Percentiles rank a stretch among this genome's conserved stretches.
These are phyloP conservation scores for Alternaria gaisen DNA, from an alignment of 2,329 filamentous ascomycete genomes.

Conservation along the genomic window DNA sequence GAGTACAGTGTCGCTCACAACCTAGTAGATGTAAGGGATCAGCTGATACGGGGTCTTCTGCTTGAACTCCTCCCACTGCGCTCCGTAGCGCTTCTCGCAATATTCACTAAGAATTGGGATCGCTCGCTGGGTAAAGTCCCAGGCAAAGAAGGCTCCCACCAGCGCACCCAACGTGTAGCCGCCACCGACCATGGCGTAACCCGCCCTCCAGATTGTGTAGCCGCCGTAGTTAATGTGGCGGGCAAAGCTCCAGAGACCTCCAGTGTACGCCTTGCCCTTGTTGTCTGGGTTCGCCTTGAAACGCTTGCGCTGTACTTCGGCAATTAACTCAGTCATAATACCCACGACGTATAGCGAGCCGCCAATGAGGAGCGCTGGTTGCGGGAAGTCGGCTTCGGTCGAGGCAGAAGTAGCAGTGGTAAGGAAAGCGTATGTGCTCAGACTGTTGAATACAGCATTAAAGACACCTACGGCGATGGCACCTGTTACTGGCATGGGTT, in stretches of 20 bases:
- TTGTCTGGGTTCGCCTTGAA: constrained; percentile 63
- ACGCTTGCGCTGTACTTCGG: constrained; percentile 65
- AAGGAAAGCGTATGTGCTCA: constrained; percentile 65
- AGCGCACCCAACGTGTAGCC: constrained; percentile 57
- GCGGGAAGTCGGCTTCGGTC: constrained; percentile 51
- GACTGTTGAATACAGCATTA: constrained; percentile 65
- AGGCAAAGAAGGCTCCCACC: constrained; percentile 54
- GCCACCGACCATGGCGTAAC: constrained; percentile 59
- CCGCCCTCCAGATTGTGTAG: constrained; percentile 61
- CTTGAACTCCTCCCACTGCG: constrained; percentile 54
- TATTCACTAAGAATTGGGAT: constrained; percentile 62
- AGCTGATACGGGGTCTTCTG: constrained; percentile 51
- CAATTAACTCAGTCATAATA: constrained; percentile 62
- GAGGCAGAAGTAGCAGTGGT: constrained; percentile 59
- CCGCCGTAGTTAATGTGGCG: constrained; percentile 65
- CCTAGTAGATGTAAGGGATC: constrained; percentile 45
- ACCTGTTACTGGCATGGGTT: constrained; percentile 58
- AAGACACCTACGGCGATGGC: constrained; percentile 59
- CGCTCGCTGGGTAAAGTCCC: constrained; percentile 56
- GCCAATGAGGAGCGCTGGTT: constrained; percentile 58
- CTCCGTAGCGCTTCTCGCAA: constrained; percentile 54
- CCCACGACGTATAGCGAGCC: constrained; percentile 61
- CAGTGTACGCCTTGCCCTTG: constrained; percentile 61
- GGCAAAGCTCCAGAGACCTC: constrained; percentile 59
- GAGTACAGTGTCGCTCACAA: not conserved